Conservation (phyloP, 352 stramenopile species). For the Phytophthora pinifolia region DNA sequence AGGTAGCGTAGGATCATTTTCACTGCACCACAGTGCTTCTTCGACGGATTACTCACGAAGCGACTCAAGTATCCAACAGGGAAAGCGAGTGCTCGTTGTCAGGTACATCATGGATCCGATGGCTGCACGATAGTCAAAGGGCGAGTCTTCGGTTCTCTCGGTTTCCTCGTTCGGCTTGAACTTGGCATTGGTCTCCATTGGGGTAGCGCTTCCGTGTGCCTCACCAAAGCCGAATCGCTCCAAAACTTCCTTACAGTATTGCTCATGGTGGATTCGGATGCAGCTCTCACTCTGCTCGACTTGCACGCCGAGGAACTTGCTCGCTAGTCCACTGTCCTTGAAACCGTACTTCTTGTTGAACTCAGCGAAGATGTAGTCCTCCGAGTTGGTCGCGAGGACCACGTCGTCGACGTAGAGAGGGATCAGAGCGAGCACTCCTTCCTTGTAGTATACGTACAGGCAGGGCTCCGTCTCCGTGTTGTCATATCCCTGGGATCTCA, state of each 20-base stretch:
- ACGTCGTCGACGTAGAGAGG: conserved; percentile 28
- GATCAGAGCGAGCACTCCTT: conserved; percentile 12
- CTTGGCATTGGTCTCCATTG: conserved; percentile 15
- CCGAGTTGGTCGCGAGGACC: conserved; percentile 15
- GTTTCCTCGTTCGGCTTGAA: neutral
- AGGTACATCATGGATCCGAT: conserved; percentile 32
- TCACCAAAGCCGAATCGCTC: conserved; percentile 4
- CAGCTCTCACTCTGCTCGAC: conserved; percentile 8
- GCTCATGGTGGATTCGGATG: conserved; percentile 8
- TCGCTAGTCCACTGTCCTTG: conserved; percentile 11
- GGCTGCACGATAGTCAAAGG: conserved; percentile 16
- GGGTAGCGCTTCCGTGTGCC: neutral
- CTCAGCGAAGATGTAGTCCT: conserved; percentile 12
- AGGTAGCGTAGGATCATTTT: conserved; percentile 3
- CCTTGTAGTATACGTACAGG: conserved; percentile 8
- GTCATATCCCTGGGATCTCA: too few species aligned
- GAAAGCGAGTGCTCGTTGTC: conserved; percentile 24
- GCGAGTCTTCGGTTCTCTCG: neutral
- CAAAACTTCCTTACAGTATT: conserved; percentile 5
- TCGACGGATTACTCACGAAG: conserved; percentile 12
- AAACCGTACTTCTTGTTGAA: conserved; percentile 21
- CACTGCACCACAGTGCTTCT: conserved; percentile 12
- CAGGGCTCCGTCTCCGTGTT: conserved; percentile 5
- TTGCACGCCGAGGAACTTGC: conserved; percentile 12
- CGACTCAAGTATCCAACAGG: conserved; percentile 20